Evolutionary conservation across 345 rosid species (phyloP).

Genomic region (Garcia nutans): DNA sequence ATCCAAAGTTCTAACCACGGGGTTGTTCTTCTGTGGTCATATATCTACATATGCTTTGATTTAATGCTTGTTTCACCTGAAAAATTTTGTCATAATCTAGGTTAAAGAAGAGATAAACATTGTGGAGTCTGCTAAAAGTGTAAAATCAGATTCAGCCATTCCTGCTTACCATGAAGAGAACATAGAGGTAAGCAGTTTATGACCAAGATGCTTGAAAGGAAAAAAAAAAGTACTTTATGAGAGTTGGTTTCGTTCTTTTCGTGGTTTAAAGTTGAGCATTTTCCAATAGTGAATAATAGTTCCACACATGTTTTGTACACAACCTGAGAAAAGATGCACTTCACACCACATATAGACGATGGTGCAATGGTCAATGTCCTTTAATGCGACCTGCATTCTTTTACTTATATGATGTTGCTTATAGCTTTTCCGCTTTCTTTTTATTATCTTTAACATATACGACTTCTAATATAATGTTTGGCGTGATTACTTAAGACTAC

Average conservation of each 20-base stretch:
- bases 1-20: not conserved
- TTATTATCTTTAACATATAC: not conserved
- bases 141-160: conserved; percentile 29
- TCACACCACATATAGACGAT: not conserved
- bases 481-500: conserved; percentile 31
- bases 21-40: not conserved
- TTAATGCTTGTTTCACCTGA: conserved; percentile 15
- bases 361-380: not conserved
- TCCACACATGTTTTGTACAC: not conserved
- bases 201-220: conserved; percentile 4
- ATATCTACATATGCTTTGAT: not conserved
- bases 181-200: conserved; percentile 36
- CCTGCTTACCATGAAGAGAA: conserved; percentile 27
- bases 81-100: conserved; percentile 32
- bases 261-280: not conserved
- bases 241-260: not conserved
- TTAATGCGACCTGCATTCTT: not conserved
- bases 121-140: conserved; percentile 22
- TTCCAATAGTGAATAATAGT: not conserved
- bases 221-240: not conserved
- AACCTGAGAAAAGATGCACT: not conserved
- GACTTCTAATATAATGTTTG: conserved; percentile 23
- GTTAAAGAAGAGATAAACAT: conserved; percentile 33
- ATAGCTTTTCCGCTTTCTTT: not conserved
- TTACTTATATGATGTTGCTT: not conserved